Conservation (phyloP, 2,329 filamentous ascomycete genomes). For the Rosellinia necatrix region DNA sequence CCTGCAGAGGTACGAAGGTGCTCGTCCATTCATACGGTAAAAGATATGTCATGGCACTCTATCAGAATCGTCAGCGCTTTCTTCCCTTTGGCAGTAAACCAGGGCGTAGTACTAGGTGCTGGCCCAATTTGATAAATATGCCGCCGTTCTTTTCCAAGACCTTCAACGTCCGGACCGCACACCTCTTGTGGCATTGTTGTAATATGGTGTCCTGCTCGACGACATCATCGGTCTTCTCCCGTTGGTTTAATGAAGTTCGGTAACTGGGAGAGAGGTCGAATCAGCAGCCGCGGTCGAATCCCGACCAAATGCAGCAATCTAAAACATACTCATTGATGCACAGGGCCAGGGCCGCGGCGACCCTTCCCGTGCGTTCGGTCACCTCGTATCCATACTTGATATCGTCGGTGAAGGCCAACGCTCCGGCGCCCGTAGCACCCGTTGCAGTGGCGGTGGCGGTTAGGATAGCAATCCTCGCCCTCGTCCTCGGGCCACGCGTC, state of each 20-base stretch:
- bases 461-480: conserved; percentile 44
- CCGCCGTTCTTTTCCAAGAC: conserved; percentile 96
- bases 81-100: neutral
- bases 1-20: conserved; percentile 94
- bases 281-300: conserved; percentile 15
- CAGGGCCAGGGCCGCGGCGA: conserved; percentile 73
- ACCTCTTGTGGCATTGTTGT: conserved; percentile 87
- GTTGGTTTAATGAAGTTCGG: conserved; percentile 76
- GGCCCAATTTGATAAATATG: conserved; percentile 97
- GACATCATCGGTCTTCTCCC: conserved; percentile 64
- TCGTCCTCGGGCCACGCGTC: conserved; percentile 29
- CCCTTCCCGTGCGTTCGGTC: conserved; percentile 76
- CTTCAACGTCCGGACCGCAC: conserved; percentile 81
- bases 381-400: conserved; percentile 78
- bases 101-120: conserved; percentile 70
- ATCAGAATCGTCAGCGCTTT: conserved; percentile 9
- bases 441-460: conserved; percentile 59
- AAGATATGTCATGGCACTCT: conserved; percentile 94
- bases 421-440: conserved; percentile 53
- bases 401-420: conserved; percentile 66
- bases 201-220: conserved; percentile 71
- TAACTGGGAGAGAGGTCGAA: conserved; percentile 63
- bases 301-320: neutral
- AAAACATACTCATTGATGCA: conserved; percentile 82
- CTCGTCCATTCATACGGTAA: conserved; percentile 90